Evolutionary conservation across 805 yeast genomes (phyloP), one percentile per base, ranked within the genome.

Genomic region (Wickerhamomyces rabaulensis): DNA sequence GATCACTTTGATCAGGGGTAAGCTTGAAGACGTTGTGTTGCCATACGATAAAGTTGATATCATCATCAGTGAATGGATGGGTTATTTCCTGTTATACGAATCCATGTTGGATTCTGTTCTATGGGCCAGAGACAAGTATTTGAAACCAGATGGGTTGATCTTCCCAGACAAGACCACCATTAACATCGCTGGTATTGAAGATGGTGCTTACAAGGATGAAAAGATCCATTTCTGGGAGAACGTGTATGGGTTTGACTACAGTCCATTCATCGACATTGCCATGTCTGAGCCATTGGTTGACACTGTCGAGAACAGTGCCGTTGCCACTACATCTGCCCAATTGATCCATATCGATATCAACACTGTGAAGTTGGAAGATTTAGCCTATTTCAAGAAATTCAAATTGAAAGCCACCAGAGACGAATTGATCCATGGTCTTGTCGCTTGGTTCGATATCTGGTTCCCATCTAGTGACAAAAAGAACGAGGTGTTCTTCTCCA

Each of bases 41-140:
- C 98, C 98, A 36, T 91, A 76, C 54, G 81, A 82, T 46, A 74
- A 86, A 63, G 99, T 94, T 46, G 99, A 94, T 65, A 92, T 94
- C 57, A 94, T 94, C 55, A 83, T 94, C 50, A 83, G 94, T 53
- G 99, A 94, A 68, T 94, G 99, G 99, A 94, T 94, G 99, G 99
- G 99, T 16, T 94, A 94, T 68, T 94, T 94, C 62, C 69, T 95
- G 56, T 75, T 95, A 47, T 94, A 92, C 65, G 99, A 94, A 75
- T 87, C 96, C 51, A 94, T 94, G 99, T 77, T 94, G 65, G 98
- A 94, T 68, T 89, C 98, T 23, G 99, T 94, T 23, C 72, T 94
- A 55, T 80, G 79, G 57, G 99, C 99, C 31, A 80, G 99, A 69
- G 99, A 94, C 69, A 81, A 77, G 64, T 95, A 90, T 67, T 73